phyloP scores from a whole-genome alignment of 768 basidiomycete species.

The Collybia sp. region DNA sequence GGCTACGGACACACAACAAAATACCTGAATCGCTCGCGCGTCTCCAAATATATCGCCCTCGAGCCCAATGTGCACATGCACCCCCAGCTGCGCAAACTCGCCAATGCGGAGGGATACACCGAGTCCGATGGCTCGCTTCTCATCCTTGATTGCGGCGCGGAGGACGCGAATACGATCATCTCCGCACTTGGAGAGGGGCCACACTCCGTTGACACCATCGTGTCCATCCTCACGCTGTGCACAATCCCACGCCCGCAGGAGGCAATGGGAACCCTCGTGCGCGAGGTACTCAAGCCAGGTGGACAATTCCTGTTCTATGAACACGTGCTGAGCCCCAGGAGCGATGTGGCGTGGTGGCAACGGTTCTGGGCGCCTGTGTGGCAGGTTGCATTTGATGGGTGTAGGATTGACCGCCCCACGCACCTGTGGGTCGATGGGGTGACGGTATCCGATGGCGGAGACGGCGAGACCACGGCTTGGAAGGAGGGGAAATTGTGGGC shows the following conservation, averaged over 20 bases:
- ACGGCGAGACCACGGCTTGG: conserved; percentile 40
- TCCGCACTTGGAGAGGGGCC: conserved; percentile 19
- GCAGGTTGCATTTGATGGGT: conserved; percentile 56
- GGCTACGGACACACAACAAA: conserved; percentile 55
- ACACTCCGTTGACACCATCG: conserved; percentile 49
- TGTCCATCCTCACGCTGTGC: conserved; percentile 65
- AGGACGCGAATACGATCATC: conserved; percentile 47
- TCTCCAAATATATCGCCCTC: conserved; percentile 61
- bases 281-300: conserved; percentile 54
- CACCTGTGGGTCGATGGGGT: conserved; percentile 40
- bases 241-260: conserved; percentile 52
- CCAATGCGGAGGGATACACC: conserved; percentile 41
- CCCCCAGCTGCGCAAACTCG: conserved; percentile 38
- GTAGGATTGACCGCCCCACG: conserved; percentile 54
- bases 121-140: conserved; percentile 49
- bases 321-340: conserved; percentile 53
- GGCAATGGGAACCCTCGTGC: conserved; percentile 40
- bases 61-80: conserved; percentile 68
- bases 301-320: conserved; percentile 67
- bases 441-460: conserved; percentile 15
- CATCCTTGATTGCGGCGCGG: conserved; percentile 61
- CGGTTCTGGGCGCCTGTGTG: conserved; percentile 69
- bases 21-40: conserved; percentile 49
- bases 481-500: conserved; percentile 38
- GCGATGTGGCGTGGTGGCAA: conserved; percentile 70